Percentiles rank a stretch among this genome's conserved stretches.
Evolutionary conservation across 805 yeast species (phyloP).

Genomic region (Saccharomycodes ludwigii): DNA sequence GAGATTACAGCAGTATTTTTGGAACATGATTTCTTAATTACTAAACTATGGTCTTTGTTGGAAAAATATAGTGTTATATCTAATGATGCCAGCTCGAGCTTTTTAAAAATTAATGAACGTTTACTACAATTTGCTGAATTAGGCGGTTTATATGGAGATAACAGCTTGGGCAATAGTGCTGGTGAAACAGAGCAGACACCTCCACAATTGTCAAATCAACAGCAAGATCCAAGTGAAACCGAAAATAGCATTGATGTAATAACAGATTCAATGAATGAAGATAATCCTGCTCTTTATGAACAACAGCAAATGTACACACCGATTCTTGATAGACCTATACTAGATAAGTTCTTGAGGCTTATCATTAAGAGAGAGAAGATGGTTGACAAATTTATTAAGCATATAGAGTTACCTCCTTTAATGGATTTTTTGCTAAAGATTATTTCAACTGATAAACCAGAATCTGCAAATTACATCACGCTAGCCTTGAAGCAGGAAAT

Average conservation of each 20-base stretch:
- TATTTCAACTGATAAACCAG: constrained; percentile 87
- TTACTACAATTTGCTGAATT: constrained; percentile 40
- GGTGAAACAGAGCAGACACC: constrained; percentile 3
- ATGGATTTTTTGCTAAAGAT: constrained; percentile 88
- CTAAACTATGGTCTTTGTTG: constrained; percentile 67
- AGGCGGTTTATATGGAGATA: constrained; percentile 43
- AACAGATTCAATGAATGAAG: neutral
- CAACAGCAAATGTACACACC: constrained; percentile 1
- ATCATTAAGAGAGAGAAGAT: constrained; percentile 55
- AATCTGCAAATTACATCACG: constrained; percentile 76
- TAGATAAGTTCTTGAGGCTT: constrained; percentile 35
- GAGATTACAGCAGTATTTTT: constrained; percentile 81
- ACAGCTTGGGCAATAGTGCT: constrained; percentile 21
- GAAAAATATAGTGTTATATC: constrained; percentile 58
- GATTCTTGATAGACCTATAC: no score
- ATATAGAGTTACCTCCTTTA: constrained; percentile 84
- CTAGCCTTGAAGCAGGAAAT: constrained; percentile 61
- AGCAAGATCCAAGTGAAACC: neutral
- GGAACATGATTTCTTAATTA: constrained; percentile 54
- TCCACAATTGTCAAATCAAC: constrained; percentile 3
- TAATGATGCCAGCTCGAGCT: constrained; percentile 70
- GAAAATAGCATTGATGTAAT: neutral
- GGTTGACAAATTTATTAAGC: constrained; percentile 70
- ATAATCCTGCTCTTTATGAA: neutral
- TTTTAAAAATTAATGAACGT: constrained; percentile 86